Percentiles rank a stretch among this genome's conserved stretches.
Evolutionary conservation across 2,329 filamentous ascomycete species (phyloP).

Genomic region (Gnomoniopsis smithogilvyi): DNA sequence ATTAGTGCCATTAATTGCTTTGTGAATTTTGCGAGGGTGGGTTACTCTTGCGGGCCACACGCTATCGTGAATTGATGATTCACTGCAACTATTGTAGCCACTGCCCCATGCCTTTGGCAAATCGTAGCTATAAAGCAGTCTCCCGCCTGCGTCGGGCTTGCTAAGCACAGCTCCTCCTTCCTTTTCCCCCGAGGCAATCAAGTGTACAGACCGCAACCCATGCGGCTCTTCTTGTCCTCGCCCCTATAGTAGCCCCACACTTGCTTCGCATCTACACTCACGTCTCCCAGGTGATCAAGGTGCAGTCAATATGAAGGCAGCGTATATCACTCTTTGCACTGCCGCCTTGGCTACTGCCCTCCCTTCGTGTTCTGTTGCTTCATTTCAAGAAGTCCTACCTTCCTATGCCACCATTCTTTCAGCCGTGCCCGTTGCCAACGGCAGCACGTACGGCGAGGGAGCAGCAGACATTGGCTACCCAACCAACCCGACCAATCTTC

Average conservation of each 20-base stretch:
- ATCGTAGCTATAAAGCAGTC: too few species aligned
- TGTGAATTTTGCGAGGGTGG: too few species aligned
- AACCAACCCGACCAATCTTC: constrained; percentile 32
- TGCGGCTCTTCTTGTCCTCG: background rate
- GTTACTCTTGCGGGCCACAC: too few species aligned
- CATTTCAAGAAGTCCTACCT: constrained; percentile 24
- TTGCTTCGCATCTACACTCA: background rate
- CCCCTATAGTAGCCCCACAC: background rate
- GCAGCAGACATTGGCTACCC: constrained; percentile 31
- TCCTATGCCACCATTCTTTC: constrained; percentile 25
- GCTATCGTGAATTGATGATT: too few species aligned
- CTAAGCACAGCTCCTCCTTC: too few species aligned
- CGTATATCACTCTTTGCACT: background rate
- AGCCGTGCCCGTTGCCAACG: constrained; percentile 26
- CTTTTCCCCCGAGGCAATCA: too few species aligned
- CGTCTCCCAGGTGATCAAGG: background rate
- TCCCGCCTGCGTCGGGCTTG: too few species aligned
- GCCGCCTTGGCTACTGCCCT: background rate
- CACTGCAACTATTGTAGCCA: too few species aligned
- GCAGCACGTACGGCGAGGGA: constrained; percentile 35
- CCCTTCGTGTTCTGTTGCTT: constrained; percentile 7
- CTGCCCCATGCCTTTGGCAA: too few species aligned
- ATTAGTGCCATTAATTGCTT: too few species aligned
- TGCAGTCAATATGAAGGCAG: background rate
- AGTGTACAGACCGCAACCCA: background rate